Percentiles rank a stretch among this genome's conserved stretches.
Evolutionary conservation across 2,329 filamentous ascomycete genomes (phyloP).

Genomic region (Epichloe baconii): DNA sequence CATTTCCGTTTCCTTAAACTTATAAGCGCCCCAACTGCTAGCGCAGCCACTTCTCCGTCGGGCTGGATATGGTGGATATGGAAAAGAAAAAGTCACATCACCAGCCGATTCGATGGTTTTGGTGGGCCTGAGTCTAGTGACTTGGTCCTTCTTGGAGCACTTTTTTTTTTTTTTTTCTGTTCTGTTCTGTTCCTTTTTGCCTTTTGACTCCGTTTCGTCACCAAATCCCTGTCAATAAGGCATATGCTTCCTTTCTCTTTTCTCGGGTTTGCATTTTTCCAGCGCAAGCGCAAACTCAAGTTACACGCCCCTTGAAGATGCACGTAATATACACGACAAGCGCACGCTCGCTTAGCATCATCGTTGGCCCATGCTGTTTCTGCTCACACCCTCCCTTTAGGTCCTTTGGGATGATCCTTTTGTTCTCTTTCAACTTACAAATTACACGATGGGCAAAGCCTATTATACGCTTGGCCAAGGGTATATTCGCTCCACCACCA

Average conservation of each 20-base stretch:
- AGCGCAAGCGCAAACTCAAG: slow-evolving; percentile 1
- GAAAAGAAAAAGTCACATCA: slow-evolving; percentile 11
- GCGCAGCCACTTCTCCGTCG: slow-evolving; percentile 16
- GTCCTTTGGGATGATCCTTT: slow-evolving; percentile 4
- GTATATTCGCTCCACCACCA: slow-evolving; percentile 9
- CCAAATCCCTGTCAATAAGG: slow-evolving; percentile 6
- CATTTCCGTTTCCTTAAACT: neutral
- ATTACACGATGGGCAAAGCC: neutral
- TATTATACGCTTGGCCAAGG: slow-evolving; percentile 4
- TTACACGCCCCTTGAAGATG: slow-evolving; percentile 1
- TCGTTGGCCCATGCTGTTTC: slow-evolving; percentile 7
- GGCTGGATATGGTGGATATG: neutral
- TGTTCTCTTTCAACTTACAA: neutral
- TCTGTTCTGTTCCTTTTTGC: neutral
- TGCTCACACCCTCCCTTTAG: slow-evolving; percentile 12
- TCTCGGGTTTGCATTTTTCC: slow-evolving; percentile 1
- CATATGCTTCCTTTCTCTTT: slow-evolving; percentile 23
- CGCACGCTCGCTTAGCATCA: slow-evolving; percentile 1
- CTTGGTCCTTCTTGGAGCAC: slow-evolving; percentile 14
- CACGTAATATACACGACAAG: neutral
- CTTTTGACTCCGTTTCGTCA: neutral
- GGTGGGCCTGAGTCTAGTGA: slow-evolving; percentile 6
- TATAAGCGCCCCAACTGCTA: slow-evolving; percentile 11
- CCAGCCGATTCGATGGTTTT: slow-evolving; percentile 8
- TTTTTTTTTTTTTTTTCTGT: slow-evolving; percentile 13